phyloP scores from a whole-genome alignment of 2,329 filamentous ascomycete genomes.

The Trichophyton mentagrophytes region DNA sequence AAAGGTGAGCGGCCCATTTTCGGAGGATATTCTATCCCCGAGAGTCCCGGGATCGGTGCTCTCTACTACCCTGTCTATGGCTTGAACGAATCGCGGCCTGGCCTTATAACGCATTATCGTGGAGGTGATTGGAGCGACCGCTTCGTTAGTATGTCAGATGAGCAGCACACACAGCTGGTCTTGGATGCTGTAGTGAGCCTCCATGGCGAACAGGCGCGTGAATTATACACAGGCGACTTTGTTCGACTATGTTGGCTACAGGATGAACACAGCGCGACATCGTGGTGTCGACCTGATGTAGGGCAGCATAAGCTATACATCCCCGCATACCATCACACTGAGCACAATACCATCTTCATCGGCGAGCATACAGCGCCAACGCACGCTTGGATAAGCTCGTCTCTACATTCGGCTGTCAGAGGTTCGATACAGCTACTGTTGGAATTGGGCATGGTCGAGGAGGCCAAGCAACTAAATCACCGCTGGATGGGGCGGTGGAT shows the following conservation, averaged over 20 bases:
- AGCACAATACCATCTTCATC: conserved; percentile 22
- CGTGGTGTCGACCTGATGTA: conserved; percentile 21
- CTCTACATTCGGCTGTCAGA: conserved; percentile 16
- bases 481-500: conserved; percentile 58
- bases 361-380: conserved; percentile 26
- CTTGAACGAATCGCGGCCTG: conserved; percentile 13
- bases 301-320: conserved; percentile 20
- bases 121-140: conserved; percentile 20
- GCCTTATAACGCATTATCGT: too few relatives aligned
- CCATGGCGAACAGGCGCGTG: too few relatives aligned
- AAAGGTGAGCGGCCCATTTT: conserved; percentile 21
- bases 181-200: too few relatives aligned
- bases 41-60: too few relatives aligned
- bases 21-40: conserved; percentile 24
- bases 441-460: conserved; percentile 53
- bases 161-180: conserved; percentile 17
- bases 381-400: conserved; percentile 22
- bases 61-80: too few relatives aligned
- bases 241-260: conserved; percentile 10
- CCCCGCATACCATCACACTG: too few relatives aligned
- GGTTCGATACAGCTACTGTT: conserved; percentile 23
- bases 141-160: conserved; percentile 27
- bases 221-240: conserved; percentile 17
- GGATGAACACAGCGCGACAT: too few relatives aligned
- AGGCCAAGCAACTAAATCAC: conserved; percentile 50